Evolutionary conservation across 768 basidiomycete species (phyloP), one percentile per base, ranked within the genome.

Genomic region (Mycena leptocephala): DNA sequence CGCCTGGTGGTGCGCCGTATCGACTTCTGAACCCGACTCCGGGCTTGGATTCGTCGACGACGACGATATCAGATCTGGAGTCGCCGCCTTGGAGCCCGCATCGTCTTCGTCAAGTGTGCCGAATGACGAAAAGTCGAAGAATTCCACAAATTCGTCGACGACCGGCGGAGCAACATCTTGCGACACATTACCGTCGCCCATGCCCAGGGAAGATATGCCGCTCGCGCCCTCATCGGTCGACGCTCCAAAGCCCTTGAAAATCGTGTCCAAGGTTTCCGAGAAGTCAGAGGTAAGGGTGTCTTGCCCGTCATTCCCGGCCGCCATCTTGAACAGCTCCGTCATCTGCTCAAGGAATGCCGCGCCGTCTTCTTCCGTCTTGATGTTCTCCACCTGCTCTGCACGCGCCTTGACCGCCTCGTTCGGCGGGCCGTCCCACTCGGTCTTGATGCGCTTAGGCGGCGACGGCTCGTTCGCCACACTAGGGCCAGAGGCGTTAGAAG

Each of bases 31-130:
- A 41, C 89, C 91, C 18, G 94, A 95, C 79, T 93, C 93, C 3
- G 95, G 95, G 81, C 94, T 95, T 14, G 91, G 92, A 78, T 95
- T 94, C 24, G 94, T 91, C 72, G 95, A 94, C 24, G 94, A 93
- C 14, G 92, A 91, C 39, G 88, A 88, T 20, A 94, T 86, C 61
- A 96, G 88, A 70, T 95, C 95, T 11, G 95, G 95, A 4, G 95
- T 95, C 10, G 90, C 88, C n/a, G 92, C 91, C 80, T 94, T 94
- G 18, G 92, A 93, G 26, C 84, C 87, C 61, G 84, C 83, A 63
- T 90, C 91, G 41, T 93, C 93, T 72, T 95, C 93, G 26, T 91
- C 92, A 13, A 86, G 84, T 46, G 87, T 88, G 64, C 87, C 87
- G 77, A 89, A 93, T 9, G 88, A 89, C 58, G 94, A 91, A 77